Evolutionary conservation across 768 basidiomycete species (phyloP).

Genomic region (Boletus speciosus): DNA sequence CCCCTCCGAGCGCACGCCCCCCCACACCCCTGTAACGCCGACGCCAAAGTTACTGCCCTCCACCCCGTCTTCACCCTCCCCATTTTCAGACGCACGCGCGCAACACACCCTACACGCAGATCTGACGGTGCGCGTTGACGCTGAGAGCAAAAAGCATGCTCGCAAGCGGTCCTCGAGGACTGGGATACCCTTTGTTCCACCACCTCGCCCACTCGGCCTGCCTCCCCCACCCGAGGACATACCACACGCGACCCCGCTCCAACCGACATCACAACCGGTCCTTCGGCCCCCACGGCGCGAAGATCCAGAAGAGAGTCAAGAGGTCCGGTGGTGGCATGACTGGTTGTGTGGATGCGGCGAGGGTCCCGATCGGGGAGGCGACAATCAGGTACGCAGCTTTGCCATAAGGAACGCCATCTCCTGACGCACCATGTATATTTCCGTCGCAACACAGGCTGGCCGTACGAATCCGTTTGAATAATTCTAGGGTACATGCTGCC

Average conservation of each 20-base stretch:
- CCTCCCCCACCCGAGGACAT: slow-evolving; percentile 43
- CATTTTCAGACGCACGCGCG: slow-evolving; percentile 39
- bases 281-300: slow-evolving; percentile 23
- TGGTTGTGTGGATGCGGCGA: slow-evolving; percentile 82
- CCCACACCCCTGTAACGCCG: slow-evolving; percentile 1
- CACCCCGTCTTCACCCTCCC: slow-evolving; percentile 15
- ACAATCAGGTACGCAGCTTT: slow-evolving; percentile 55
- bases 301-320: slow-evolving; percentile 30
- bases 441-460: slow-evolving; percentile 49
- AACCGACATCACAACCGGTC: slow-evolving; percentile 32
- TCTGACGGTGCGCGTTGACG: background rate
- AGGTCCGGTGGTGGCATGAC: slow-evolving; percentile 77
- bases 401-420: background rate
- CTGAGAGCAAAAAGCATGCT: background rate
- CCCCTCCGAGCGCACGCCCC: slow-evolving; percentile 17
- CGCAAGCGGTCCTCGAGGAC: slow-evolving; percentile 1
- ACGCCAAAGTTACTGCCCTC: background rate
- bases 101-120: slow-evolving; percentile 19
- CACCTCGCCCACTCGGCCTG: slow-evolving; percentile 58
- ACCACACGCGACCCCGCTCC: slow-evolving; percentile 35
- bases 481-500: background rate
- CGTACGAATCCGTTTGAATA: slow-evolving; percentile 64
- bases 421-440: background rate
- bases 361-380: slow-evolving; percentile 68
- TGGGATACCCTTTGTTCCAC: slow-evolving; percentile 30